Base-by-base conservation (phyloP, 352 stramenopile species). In the Thraustotheca clavata region DNA sequence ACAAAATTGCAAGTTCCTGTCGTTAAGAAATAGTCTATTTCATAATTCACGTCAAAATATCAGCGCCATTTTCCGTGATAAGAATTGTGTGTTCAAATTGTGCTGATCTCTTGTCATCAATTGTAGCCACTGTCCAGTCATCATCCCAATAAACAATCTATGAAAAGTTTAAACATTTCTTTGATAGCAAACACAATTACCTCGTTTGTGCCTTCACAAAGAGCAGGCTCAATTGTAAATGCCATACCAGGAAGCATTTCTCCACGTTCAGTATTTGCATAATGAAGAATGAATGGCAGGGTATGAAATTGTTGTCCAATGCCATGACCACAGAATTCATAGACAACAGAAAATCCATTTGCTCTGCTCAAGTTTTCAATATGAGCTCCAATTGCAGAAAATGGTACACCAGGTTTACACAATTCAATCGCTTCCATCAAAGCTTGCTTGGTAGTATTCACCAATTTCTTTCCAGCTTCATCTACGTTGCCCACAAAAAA, bases 71-170 rank as follows among this genome's bases (percentile, higher is more conserved):
- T 27, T 96, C 79, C 3, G 94, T 99, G 57, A 99, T 90, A 12
- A 99, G 73, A 16, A 99, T 79, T n/a, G 95, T 99, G 77, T 99
- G 96, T 70, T 99, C 96, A 59, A 98, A 98, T 71, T 99, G 96
- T 22, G 95, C 96, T n/a, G 88, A 95, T 39, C 93, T 75, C 40
- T 76, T 76, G 47, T 94, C 95, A 72, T 99, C 96, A 1, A 77
- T 77, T 18, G 96, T 99, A 14, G 91, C 94, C 5, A 97, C 94
- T 11, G 96, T 99, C 97, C 96, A 99, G 47, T 88, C 78, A 73
- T 99, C 97, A 59, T 90, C 76, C 96, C 94, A 99, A 55, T 92
- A 79, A 38, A 84, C 59, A 59, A 94, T 89, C 85, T 91, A 70
- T 4, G 59, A n/a, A n/a, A n/a, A n/a, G n/a, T n/a, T n/a, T 59